Base-by-base conservation (phyloP, 495 filamentous ascomycete species). In the Aspergillus steynii region DNA sequence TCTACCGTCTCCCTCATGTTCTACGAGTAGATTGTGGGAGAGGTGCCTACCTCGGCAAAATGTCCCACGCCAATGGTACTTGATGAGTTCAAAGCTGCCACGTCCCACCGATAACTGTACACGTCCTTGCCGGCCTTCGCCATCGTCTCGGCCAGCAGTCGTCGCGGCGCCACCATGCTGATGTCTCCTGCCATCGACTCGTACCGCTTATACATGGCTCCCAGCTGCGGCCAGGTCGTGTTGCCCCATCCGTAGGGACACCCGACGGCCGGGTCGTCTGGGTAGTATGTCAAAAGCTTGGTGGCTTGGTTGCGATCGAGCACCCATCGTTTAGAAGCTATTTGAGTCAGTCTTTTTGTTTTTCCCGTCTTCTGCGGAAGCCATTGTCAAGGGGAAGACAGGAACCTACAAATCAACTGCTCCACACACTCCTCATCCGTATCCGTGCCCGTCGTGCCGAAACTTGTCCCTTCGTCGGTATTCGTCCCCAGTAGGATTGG, bases 51-150 rank as follows among this genome's bases (percentile, higher is more conserved):
- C 65, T 77, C 74, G 29, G 74, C 72, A 47, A 77, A 77, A 61
- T 77, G 74, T 48, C 67, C 62, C 51, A 77, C 72, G 0, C 74
- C 74, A 59, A 77, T 74, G 0, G 32, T 61, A 15, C 62, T 70
- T 14, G 67, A 64, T 3, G 59, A 48, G 52, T 77, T 77, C 27
- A 72, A 29, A 14, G 71, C 69, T 0, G 74, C 61, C 10, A 74
- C 74, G 49, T 77, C 74, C 74, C 74, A 88, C n/a, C 83, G 82
- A 66, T 84, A 88, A 47, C 81, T 82, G 65, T 82, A 88, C 0
- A 85, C 82, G 5, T 73, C 59, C 5, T 80, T 56, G 5, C 68
- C 69, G 15, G 65, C 68, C 0, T 50, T 58, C 7, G 81, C 70
- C 80, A 83, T 86, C 0, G 77, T 66, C 55, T 82, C 56, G 48